These are phyloP conservation scores for Phytopythium delawarense DNA, from an alignment of 352 stramenopile genomes.

Conservation along the genomic window DNA sequence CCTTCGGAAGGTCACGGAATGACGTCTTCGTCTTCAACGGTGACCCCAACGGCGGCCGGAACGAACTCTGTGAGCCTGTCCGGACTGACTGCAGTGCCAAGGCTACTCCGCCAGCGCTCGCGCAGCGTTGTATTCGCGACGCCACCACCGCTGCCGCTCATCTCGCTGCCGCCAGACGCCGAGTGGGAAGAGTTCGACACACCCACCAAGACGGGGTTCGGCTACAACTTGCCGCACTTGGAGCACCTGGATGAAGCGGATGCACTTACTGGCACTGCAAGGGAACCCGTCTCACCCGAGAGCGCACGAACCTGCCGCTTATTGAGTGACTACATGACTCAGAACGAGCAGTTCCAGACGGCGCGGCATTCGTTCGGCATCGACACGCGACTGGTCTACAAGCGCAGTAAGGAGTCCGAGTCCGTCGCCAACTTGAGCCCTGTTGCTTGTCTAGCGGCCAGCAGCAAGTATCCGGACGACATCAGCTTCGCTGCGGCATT, in stretches of 20 bases:
- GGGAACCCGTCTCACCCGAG: conserved; percentile 5
- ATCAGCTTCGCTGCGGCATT: conserved; percentile 62
- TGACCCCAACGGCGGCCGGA: too few species aligned
- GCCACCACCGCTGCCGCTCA: conserved; percentile 57
- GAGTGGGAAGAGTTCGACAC: conserved; percentile 69
- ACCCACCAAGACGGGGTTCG: conserved; percentile 51
- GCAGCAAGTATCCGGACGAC: conserved; percentile 18
- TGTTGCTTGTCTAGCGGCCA: conserved; percentile 1
- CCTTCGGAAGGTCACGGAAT: too few species aligned
- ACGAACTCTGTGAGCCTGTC: background rate
- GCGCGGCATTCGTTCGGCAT: conserved; percentile 55
- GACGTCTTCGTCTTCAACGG: background rate
- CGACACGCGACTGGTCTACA: conserved; percentile 58
- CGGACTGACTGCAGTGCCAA: background rate
- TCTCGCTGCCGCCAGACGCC: conserved; percentile 57
- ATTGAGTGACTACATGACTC: conserved; percentile 66
- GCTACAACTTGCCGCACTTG: conserved; percentile 46
- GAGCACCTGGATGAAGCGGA: conserved; percentile 37
- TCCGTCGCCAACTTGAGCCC: conserved; percentile 4
- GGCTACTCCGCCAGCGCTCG: conserved; percentile 39
- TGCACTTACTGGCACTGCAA: conserved; percentile 21
- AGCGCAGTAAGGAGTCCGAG: conserved; percentile 47
- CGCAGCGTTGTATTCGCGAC: conserved; percentile 31
- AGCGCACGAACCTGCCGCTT: conserved; percentile 25
- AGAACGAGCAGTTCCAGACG: conserved; percentile 62